Conservation (phyloP, 2,329 filamentous ascomycete species). For the Eutypella sp. region DNA sequence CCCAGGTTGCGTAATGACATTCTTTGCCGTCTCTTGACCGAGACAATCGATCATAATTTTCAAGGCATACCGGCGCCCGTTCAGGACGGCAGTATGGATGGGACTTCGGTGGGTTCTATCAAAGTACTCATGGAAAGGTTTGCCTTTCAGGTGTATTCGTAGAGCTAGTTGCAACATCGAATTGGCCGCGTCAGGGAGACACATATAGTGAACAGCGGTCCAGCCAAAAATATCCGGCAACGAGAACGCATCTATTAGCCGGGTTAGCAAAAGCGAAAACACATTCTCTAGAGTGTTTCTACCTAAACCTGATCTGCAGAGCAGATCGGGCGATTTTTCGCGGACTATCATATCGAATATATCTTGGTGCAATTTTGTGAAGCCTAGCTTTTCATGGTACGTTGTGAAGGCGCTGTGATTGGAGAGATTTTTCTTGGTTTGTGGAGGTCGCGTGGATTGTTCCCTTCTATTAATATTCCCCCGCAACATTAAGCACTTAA, state of each 20-base stretch:
- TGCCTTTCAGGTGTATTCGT: too few relatives aligned
- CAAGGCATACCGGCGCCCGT: background rate
- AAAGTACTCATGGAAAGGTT: background rate
- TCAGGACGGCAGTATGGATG: background rate
- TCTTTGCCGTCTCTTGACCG: background rate
- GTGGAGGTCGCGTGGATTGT: too few relatives aligned
- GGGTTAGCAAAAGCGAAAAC: too few relatives aligned
- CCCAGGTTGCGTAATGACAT: background rate
- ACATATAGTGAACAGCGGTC: background rate
- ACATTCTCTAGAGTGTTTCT: too few relatives aligned
- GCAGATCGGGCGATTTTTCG: too few relatives aligned
- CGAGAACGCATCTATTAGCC: too few relatives aligned
- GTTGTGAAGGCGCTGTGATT: background rate
- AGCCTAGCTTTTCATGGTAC: background rate
- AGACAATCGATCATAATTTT: background rate
- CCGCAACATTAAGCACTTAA: too few relatives aligned
- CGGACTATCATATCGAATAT: background rate
- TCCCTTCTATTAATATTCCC: too few relatives aligned
- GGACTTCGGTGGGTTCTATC: background rate
- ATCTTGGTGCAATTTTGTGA: background rate
- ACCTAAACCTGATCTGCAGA: too few relatives aligned
- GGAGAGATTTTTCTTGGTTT: too few relatives aligned
- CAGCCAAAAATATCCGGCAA: background rate
- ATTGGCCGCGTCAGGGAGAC: background rate
- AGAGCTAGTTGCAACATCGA: too few relatives aligned